Percentiles rank a stretch among this genome's conserved stretches.
These are phyloP conservation scores for Noccaea bulbosa DNA, from an alignment of 345 rosid genomes.

Conservation along the genomic window DNA sequence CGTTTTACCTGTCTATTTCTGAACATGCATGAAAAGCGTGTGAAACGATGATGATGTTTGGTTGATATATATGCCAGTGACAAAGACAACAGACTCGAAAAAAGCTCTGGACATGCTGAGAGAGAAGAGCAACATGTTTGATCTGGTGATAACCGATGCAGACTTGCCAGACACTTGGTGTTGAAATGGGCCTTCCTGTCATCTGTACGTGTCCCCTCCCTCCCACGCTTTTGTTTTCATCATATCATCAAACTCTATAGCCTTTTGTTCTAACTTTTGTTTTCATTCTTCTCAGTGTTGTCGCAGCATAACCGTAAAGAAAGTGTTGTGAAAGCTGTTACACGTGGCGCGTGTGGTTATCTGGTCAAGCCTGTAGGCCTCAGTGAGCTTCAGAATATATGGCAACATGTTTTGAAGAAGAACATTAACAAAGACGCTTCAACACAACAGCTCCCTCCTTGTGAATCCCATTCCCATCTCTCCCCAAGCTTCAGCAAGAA, in stretches of 20 bases:
- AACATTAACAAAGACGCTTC: slow-evolving; percentile 40
- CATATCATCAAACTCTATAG: neutral
- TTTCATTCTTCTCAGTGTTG: slow-evolving; percentile 59
- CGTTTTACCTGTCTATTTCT: neutral
- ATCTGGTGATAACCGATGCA: slow-evolving; percentile 77
- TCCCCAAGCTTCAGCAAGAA: slow-evolving; percentile 52
- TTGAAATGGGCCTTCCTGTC: slow-evolving; percentile 94
- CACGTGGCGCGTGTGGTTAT: slow-evolving; percentile 88
- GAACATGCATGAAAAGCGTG: neutral
- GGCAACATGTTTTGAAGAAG: slow-evolving; percentile 89
- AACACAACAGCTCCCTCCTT: slow-evolving; percentile 26
- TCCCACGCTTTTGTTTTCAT: slow-evolving; percentile 1
- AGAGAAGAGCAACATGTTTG: slow-evolving; percentile 68
- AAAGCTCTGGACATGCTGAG: slow-evolving; percentile 64
- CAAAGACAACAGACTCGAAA: slow-evolving; percentile 66
- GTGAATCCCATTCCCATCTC: slow-evolving; percentile 42
- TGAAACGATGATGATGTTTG: slow-evolving; percentile 14
- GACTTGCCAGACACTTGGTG: slow-evolving; percentile 87
- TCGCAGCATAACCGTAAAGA: slow-evolving; percentile 74
- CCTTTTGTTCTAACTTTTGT: slow-evolving; percentile 2
- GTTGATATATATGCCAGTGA: slow-evolving; percentile 52
- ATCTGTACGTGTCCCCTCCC: slow-evolving; percentile 53
- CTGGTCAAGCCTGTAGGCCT: slow-evolving; percentile 75
- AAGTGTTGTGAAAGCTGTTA: slow-evolving; percentile 78
- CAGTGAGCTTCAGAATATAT: slow-evolving; percentile 86